Conservation (phyloP, 257 asterid genomes). For the Scutellaria minor region DNA sequence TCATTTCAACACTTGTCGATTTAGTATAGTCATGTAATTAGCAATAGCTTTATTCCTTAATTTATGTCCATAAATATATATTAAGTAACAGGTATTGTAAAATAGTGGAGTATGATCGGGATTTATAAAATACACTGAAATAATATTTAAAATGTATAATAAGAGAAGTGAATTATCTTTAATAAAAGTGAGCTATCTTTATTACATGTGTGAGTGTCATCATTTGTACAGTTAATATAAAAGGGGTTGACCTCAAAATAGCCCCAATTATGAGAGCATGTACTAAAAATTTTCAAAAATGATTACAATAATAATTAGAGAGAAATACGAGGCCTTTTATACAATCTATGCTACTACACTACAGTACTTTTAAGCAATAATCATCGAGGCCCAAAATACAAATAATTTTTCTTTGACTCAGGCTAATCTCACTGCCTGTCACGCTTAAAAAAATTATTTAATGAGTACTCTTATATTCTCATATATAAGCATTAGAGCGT, state of each 20-base stretch:
- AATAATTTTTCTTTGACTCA: constrained; percentile 7
- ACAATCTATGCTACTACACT: background rate
- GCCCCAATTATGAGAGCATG: constrained; percentile 13
- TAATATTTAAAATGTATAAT: too few species aligned
- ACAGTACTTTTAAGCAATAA: background rate
- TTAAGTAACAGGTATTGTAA: too few species aligned
- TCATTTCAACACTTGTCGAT: too few species aligned
- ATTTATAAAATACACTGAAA: too few species aligned
- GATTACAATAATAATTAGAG: constrained; percentile 15
- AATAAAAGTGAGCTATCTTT: too few species aligned
- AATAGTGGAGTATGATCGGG: too few species aligned
- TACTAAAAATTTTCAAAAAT: background rate
- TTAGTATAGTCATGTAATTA: too few species aligned
- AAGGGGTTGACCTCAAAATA: constrained; percentile 26
- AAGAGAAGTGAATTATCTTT: too few species aligned
- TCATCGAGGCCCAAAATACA: constrained; percentile 7
- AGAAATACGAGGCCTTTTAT: constrained; percentile 18
- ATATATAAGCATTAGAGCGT: constrained; percentile 39
- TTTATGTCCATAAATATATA: too few species aligned
- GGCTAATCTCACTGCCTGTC: constrained; percentile 38
- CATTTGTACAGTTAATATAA: background rate
- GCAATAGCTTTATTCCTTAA: too few species aligned
- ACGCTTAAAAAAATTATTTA: constrained; percentile 29
- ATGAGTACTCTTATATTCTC: background rate
- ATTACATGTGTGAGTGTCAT: too few species aligned